Conservation (phyloP, 352 stramenopile species). For the Pythium phragmiticola region DNA sequence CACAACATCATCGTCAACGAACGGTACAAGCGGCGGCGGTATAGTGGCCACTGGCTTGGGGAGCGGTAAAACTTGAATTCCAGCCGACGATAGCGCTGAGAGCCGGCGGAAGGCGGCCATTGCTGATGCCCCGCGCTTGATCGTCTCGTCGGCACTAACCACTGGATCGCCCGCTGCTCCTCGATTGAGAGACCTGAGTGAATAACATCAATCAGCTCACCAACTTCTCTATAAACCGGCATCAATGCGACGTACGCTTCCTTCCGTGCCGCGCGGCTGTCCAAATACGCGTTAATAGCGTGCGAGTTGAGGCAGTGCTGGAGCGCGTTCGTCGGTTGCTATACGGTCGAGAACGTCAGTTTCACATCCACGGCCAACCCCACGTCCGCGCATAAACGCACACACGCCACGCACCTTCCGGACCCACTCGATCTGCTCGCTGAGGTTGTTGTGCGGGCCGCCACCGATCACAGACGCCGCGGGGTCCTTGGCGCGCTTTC, state of each 20-base stretch:
- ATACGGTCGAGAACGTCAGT: neutral
- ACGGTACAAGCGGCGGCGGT: constrained; percentile 19
- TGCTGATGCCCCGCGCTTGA: constrained; percentile 19
- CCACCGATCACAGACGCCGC: constrained; percentile 5
- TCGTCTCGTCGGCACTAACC: constrained; percentile 23
- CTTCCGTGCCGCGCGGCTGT: constrained; percentile 50
- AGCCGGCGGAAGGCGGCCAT: constrained; percentile 20
- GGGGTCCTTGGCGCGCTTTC: constrained; percentile 17
- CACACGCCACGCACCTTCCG: constrained; percentile 35
- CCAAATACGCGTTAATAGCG: constrained; percentile 70
- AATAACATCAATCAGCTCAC: neutral
- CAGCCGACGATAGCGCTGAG: neutral
- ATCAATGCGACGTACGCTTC: constrained; percentile 29
- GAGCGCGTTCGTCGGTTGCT: constrained; percentile 42
- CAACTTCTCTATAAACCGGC: neutral
- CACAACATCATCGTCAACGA: constrained; percentile 8
- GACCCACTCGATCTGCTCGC: constrained; percentile 64
- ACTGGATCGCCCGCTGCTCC: neutral
- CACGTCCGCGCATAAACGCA: neutral
- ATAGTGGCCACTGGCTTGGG: constrained; percentile 3
- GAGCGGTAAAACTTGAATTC: constrained; percentile 9
- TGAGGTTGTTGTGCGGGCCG: constrained; percentile 44
- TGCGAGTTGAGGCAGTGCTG: constrained; percentile 82
- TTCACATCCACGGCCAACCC: neutral
- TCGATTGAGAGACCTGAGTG: constrained; percentile 11